Evolutionary conservation across 2,329 filamentous ascomycete genomes (phyloP), one percentile per base, ranked within the genome.

Genomic region (Alternaria longipes): DNA sequence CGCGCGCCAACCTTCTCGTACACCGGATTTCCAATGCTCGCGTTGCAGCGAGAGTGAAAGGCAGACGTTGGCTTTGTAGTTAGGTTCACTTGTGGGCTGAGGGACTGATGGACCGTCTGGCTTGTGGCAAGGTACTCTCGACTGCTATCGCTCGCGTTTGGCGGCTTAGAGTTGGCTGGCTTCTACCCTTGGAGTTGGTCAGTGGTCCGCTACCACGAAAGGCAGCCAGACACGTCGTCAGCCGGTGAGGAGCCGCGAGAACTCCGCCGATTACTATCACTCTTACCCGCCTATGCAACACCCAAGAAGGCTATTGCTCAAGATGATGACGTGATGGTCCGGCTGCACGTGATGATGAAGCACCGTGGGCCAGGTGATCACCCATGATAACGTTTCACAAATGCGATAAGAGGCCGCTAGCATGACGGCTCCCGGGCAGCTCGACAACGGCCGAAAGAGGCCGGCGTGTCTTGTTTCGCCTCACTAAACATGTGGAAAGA

Each of bases 21-120:
- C 59, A 61, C 59, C 59, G 59, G 59, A 58, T 30, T 46, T 28
- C 53, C 59, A 57, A 34, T 49, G 47, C 54, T 56, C 40, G 40
- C 40, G 30, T 42, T 14, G 26, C 20, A 22, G 38, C 30, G 24
- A 34, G 38, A 30, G n/a, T 28, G 5, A 45, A 18, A 45, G 34
- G 52, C 52, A 45, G 38, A 51, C 46, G 28, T 45, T 26, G 32
- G 30, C 46, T 16, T 24, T 24, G 20, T 22, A 24, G 46, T 9
- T 36, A 11, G 22, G 20, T 50, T 50, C 22, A n/a, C 30, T 11
- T 11, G 18, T 50, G 46, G 16, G 22, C 30, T 38, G 32, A 38
- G 20, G 46, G 14, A 16, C 46, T 36, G 46, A 18, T 32, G 14
- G 32, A 16, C 20, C 11, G 16, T n/a, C 20, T 22, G 22, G 16